phyloP scores from a whole-genome alignment of 139 green algal genomes.

The Chlorokybus atmophyticus region DNA sequence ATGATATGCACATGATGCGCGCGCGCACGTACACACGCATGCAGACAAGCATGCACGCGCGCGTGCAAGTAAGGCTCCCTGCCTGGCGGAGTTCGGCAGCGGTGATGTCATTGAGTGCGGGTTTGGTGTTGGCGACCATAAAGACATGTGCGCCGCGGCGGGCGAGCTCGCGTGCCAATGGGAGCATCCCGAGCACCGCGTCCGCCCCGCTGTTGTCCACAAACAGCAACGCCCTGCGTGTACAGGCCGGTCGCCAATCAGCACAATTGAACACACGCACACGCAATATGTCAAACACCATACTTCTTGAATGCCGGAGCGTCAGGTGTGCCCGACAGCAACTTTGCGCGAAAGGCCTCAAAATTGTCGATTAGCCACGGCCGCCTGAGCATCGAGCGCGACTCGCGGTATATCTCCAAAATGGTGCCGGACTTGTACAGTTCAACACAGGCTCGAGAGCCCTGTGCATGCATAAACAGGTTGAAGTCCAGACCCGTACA shows the following conservation, averaged over 20 bases:
- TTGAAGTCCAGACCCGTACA: too few relatives aligned
- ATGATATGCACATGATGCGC: too few relatives aligned
- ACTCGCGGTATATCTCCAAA: conserved; percentile 80
- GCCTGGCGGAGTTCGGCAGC: conserved; percentile 54
- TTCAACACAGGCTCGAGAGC: conserved; percentile 53
- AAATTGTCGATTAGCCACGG: conserved; percentile 87
- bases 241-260: conserved; percentile 1
- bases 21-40: too few relatives aligned
- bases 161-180: conserved; percentile 85
- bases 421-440: conserved; percentile 87
- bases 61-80: too few relatives aligned
- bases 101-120: conserved; percentile 98
- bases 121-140: conserved; percentile 78
- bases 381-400: conserved; percentile 48
- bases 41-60: too few relatives aligned
- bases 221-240: conserved; percentile 72
- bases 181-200: conserved; percentile 88
- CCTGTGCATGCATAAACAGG: too few relatives aligned
- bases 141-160: conserved; percentile 67
- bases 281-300: too few relatives aligned
- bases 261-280: too few relatives aligned
- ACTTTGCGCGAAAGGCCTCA: too few relatives aligned
- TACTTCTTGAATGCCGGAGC: too few relatives aligned
- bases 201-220: conserved; percentile 94
- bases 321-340: too few relatives aligned